A percentile compares a stretch with the other conserved stretches of the same genome.
These are phyloP conservation scores for Thalassia testudinum DNA, from an alignment of 116 monocot species.

Conservation along the genomic window DNA sequence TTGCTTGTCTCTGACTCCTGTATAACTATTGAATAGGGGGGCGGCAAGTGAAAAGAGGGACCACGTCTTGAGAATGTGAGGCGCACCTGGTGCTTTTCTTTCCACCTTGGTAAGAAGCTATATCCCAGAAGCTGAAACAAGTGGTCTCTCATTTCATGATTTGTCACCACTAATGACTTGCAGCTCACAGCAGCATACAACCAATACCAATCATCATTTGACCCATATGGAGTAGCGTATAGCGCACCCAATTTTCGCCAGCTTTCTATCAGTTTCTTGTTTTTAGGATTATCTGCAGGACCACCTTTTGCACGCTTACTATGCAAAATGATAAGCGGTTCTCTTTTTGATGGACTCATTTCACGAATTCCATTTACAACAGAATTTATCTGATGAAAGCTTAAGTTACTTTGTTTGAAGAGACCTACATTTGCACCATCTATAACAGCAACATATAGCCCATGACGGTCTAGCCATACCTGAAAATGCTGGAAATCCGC, in stretches of 20 bases:
- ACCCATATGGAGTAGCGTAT: slow-evolving; percentile 82
- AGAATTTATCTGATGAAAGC: slow-evolving; percentile 65
- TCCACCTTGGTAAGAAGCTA: slow-evolving; percentile 73
- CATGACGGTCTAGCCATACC: slow-evolving; percentile 71
- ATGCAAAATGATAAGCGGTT: slow-evolving; percentile 80
- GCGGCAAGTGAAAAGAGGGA: slow-evolving; percentile 66
- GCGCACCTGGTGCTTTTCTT: slow-evolving; percentile 78
- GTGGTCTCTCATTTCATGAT: slow-evolving; percentile 99
- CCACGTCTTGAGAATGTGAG: slow-evolving; percentile 34
- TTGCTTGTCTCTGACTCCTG: slow-evolving; percentile 77
- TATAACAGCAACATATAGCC: slow-evolving; percentile 46
- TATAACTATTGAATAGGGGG: slow-evolving; percentile 78
- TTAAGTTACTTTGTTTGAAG: slow-evolving; percentile 96
- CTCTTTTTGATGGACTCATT: slow-evolving; percentile 30
- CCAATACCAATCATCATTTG: slow-evolving; percentile 99
- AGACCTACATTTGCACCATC: slow-evolving; percentile 91
- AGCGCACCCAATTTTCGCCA: slow-evolving; percentile 57
- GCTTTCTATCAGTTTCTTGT: slow-evolving; percentile 37
- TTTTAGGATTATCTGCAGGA: slow-evolving; percentile 50
- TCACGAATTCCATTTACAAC: slow-evolving; percentile 49
- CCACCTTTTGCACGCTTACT: slow-evolving; percentile 45
- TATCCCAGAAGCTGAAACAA: slow-evolving; percentile 80
- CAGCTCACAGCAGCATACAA: slow-evolving; percentile 74
- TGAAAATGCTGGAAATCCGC: slow-evolving; percentile 70
- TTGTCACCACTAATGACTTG: slow-evolving; percentile 72